phyloP scores from a whole-genome alignment of 768 basidiomycete species.

The Pholiota conissans region DNA sequence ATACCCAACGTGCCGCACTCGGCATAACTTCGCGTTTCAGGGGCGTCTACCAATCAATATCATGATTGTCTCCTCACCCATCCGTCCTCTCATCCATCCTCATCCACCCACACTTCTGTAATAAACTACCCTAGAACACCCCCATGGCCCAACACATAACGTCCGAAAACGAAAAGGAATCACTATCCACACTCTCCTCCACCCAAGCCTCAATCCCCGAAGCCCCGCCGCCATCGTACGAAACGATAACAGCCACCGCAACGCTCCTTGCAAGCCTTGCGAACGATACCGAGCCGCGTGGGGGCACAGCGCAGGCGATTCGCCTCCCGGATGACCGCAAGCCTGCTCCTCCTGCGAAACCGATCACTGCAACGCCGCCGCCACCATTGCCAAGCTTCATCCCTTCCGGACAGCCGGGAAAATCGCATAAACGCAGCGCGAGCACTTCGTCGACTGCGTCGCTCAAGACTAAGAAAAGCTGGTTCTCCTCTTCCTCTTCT shows the following conservation, averaged over 20 bases:
- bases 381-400: too few relatives aligned
- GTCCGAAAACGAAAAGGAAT: conserved; percentile 3
- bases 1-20: not conserved
- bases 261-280: not conserved
- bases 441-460: conserved; percentile 18
- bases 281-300: not conserved
- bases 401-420: not conserved
- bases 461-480: conserved; percentile 27
- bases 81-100: not conserved
- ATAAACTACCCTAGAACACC: too few relatives aligned
- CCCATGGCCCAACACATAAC: too few relatives aligned
- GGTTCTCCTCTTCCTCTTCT: conserved; percentile 31
- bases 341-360: not conserved
- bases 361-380: too few relatives aligned
- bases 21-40: not conserved
- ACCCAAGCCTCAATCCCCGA: not conserved
- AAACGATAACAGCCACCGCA: not conserved
- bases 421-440: conserved; percentile 14
- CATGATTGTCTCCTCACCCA: not conserved
- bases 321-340: not conserved
- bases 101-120: not conserved
- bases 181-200: not conserved
- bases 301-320: not conserved
- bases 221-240: not conserved
- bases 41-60: not conserved